A percentile compares a stretch with the other conserved stretches of the same genome.
These are phyloP conservation scores for Acacia confusa DNA, from an alignment of 306 rosid genomes.

Conservation along the genomic window DNA sequence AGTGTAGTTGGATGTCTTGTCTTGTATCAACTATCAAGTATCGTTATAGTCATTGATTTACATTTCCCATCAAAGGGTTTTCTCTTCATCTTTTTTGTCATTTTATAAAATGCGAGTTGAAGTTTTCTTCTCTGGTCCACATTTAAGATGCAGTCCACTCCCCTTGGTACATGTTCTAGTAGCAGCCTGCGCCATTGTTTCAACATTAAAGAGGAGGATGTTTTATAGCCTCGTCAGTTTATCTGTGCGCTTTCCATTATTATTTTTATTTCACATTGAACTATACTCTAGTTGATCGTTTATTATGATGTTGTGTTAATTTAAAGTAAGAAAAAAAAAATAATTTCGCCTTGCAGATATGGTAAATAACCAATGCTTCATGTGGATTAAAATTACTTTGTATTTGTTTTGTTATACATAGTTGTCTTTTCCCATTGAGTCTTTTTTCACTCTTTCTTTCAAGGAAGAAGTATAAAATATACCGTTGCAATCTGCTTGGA, in stretches of 20 bases:
- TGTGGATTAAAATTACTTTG: neutral
- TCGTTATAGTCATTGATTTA: neutral
- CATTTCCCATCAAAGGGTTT: neutral
- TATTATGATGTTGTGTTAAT: neutral
- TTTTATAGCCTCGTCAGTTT: neutral
- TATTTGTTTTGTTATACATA: neutral
- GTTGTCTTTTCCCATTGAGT: neutral
- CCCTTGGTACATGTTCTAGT: neutral
- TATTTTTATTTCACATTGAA: neutral
- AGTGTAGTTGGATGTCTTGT: neutral
- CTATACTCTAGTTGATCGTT: neutral
- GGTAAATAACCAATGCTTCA: neutral
- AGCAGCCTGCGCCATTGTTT: neutral
- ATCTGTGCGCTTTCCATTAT: neutral
- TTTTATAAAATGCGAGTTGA: neutral
- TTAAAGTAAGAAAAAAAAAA: neutral
- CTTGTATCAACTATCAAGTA: neutral
- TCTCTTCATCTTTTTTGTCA: neutral
- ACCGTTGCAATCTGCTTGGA: conserved; percentile 4
- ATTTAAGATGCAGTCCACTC: neutral
- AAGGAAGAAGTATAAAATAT: neutral
- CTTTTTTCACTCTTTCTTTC: neutral
- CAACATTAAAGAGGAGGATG: neutral
- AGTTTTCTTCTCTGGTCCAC: neutral
- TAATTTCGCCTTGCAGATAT: neutral